Base-by-base conservation (phyloP, 352 stramenopile species). In the Globisporangium acanthophoron region DNA sequence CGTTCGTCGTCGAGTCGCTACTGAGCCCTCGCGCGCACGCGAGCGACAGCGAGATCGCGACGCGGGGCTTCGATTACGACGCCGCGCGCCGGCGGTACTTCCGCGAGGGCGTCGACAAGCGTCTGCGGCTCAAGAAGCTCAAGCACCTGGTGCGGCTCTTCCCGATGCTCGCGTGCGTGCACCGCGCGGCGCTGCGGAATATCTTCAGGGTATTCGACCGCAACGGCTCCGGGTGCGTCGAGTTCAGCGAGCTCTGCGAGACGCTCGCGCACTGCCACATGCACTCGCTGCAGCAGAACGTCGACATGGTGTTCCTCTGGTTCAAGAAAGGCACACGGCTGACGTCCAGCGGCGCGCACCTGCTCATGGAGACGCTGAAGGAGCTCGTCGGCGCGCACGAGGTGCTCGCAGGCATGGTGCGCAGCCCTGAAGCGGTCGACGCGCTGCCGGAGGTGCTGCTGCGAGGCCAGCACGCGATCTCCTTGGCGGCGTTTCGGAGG, bases 161-260 rank as follows among this genome's bases (percentile, higher is more conserved):
- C 51, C 79, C 81, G 20, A 49, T 74, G 49, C 54, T 92, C 15
- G 39, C 44, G 13, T 21, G 58, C 16, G 58, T 73, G 43, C 76
- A 68, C 16, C 70, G 61, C n/a, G 53, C 64, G 1, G 67, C 61
- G 7, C 62, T 77, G 20, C 73, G 70, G 31, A 50, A 59, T 7
- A 47, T 87, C 2, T 92, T 81, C 48, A 27, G 57, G 8, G 66
- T 85, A 0, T 85, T 90, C 53, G 78, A 88, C 57, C 49, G 60
- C 0, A 70, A 85, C 41, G 29, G 49, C 5, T 78, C 72, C 11
- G 65, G 74, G 1, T 65, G 66, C 48, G 62, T 90, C 47, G 73
- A 80, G 65, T 92, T 90, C 44, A 70, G 71, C 11, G 73, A 88
- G 62, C 63, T 92, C 37, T 90, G 82, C 50, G 76, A 85, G 61